Percentiles rank a stretch among this genome's conserved stretches.
Conservation (phyloP, 331 rosid genomes). For the Pyracantha coccinea region DNA sequence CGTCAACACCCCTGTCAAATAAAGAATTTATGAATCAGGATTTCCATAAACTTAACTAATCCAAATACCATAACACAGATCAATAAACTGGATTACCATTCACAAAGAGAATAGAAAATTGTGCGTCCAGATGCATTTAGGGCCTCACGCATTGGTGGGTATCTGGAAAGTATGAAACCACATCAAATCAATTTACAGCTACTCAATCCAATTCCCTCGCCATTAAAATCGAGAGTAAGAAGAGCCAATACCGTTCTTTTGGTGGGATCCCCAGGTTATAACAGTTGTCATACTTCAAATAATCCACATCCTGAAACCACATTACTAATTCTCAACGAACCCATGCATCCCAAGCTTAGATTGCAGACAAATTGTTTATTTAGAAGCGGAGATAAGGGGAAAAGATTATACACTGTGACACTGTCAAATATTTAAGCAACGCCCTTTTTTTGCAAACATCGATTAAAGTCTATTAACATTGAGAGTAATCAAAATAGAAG, state of each 20-base stretch:
- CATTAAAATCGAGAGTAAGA: constrained; percentile 16
- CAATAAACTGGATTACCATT: constrained; percentile 52
- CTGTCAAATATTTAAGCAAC: background rate
- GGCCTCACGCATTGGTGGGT: constrained; percentile 94
- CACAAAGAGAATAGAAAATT: constrained; percentile 79
- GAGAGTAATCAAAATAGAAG: background rate
- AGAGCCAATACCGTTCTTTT: constrained; percentile 48
- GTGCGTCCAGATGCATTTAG: constrained; percentile 52
- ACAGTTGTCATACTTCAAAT: constrained; percentile 95
- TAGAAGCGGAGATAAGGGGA: background rate
- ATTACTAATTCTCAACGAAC: background rate
- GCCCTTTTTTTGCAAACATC: background rate
- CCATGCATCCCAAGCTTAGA: background rate
- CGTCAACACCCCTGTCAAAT: constrained; percentile 69
- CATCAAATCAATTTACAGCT: constrained; percentile 21
- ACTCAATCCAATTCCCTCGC: background rate
- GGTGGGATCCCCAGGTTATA: constrained; percentile 81
- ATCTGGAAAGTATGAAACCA: constrained; percentile 46
- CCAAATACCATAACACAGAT: constrained; percentile 12
- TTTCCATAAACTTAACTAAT: constrained; percentile 6
- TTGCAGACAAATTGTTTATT: background rate
- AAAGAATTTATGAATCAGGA: background rate
- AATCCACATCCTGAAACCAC: constrained; percentile 63
- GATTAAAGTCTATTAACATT: background rate
- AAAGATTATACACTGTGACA: background rate